A percentile compares a stretch with the other conserved stretches of the same genome.
These are phyloP conservation scores for Hypoxylon intermedium DNA, from an alignment of 495 filamentous ascomycete genomes.

Conservation along the genomic window DNA sequence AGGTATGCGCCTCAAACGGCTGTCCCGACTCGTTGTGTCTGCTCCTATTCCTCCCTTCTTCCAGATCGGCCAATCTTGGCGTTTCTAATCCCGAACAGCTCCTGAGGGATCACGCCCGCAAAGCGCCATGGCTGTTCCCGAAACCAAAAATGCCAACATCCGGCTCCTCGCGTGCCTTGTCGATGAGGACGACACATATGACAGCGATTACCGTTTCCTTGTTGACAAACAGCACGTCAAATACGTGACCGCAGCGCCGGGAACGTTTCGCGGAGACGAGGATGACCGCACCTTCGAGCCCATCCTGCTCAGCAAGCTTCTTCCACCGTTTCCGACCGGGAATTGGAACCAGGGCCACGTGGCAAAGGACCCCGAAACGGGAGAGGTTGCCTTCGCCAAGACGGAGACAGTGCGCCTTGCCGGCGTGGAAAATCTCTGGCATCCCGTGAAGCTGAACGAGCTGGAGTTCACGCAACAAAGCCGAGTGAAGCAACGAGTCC, in stretches of 20 bases:
- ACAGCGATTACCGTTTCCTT: slow-evolving; percentile 14
- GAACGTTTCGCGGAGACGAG: slow-evolving; percentile 2
- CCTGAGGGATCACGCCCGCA: too few species aligned
- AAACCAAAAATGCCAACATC: too few species aligned
- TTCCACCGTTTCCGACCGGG: slow-evolving; percentile 24
- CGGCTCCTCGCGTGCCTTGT: background rate
- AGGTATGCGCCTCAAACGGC: too few species aligned
- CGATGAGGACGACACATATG: background rate
- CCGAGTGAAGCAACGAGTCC: slow-evolving; percentile 6
- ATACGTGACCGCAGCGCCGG: slow-evolving; percentile 8
- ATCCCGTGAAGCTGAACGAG: slow-evolving; percentile 30
- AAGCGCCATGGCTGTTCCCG: too few species aligned
- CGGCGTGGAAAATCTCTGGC: slow-evolving; percentile 34
- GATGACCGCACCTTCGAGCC: background rate
- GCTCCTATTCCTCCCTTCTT: too few species aligned
- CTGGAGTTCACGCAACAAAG: slow-evolving; percentile 34
- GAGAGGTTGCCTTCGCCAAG: slow-evolving; percentile 16
- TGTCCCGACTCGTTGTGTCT: too few species aligned
- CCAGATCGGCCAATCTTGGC: too few species aligned
- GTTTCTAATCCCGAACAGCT: too few species aligned
- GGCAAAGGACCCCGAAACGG: slow-evolving; percentile 11
- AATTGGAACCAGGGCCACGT: slow-evolving; percentile 41
- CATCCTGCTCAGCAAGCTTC: background rate
- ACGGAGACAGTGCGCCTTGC: slow-evolving; percentile 6
- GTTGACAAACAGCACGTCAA: slow-evolving; percentile 10